These are phyloP conservation scores for Bryoerythrophyllum caledonicum DNA, from an alignment of 225 moss, liverwort and hornwort genomes.

Conservation along the genomic window DNA sequence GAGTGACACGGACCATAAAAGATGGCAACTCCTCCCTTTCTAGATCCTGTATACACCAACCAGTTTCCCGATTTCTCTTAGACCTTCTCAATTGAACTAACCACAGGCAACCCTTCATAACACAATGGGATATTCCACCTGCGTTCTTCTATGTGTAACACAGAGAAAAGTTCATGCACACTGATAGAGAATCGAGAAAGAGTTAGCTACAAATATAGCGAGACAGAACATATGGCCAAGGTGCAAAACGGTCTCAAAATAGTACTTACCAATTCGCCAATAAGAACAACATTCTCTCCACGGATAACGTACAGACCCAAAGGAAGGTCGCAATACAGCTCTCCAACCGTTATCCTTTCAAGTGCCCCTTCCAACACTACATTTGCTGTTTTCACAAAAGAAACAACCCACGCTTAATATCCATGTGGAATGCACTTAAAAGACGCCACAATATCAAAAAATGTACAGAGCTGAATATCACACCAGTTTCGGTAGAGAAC, in stretches of 20 bases:
- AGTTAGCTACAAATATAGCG: background rate
- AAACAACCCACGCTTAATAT: constrained; percentile 9
- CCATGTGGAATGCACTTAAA: background rate
- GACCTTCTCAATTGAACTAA: constrained; percentile 11
- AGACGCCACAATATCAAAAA: background rate
- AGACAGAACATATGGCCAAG: background rate
- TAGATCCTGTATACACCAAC: constrained; percentile 54
- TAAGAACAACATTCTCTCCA: constrained; percentile 87
- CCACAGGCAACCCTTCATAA: background rate
- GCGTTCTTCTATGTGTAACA: background rate
- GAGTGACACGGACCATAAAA: constrained; percentile 69
- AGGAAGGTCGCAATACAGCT: constrained; percentile 80
- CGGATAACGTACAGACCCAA: constrained; percentile 84
- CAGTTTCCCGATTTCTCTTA: constrained; percentile 7
- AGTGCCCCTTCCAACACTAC: constrained; percentile 81
- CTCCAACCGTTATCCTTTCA: constrained; percentile 79
- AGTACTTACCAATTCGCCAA: constrained; percentile 80
- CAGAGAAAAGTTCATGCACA: background rate
- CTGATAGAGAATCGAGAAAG: background rate
- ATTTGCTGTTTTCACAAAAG: constrained; percentile 52
- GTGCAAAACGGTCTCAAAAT: background rate
- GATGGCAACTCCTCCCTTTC: constrained; percentile 74
- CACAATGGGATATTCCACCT: background rate
- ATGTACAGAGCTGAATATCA: constrained; percentile 10
- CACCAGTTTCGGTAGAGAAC: background rate